Base-by-base conservation (phyloP, 108 stramenopile genomes). In the Fragilaria crotonensis region DNA sequence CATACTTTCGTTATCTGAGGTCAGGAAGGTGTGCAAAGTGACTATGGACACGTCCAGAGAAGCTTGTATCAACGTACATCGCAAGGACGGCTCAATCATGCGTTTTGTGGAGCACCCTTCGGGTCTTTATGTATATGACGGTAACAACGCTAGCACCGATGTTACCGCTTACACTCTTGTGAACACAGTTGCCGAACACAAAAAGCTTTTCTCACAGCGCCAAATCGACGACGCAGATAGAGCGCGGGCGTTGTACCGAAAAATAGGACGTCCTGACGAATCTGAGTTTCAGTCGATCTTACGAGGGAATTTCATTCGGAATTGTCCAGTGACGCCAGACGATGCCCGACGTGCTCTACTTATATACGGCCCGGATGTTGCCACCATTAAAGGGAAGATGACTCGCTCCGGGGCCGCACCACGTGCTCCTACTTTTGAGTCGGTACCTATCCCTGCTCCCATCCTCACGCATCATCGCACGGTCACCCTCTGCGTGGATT, bases 331-430 rank as follows among this genome's bases (percentile, higher is more conserved):
- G n/a, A n/a, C n/a, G n/a, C n/a, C n/a, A n/a, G n/a, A n/a, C n/a
- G n/a, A n/a, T n/a, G n/a, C n/a, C n/a, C n/a, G n/a, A n/a, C n/a
- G n/a, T n/a, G n/a, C n/a, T n/a, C n/a, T n/a, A n/a, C n/a, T n/a
- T n/a, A n/a, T n/a, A n/a, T n/a, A n/a, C n/a, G n/a, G n/a, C n/a
- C n/a, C n/a, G n/a, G 74, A 73, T 5, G 53, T 80, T 31, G 62
- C 62, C 20, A 5, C 30, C 56, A 1, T 26, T 79, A 25, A 74
- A 79, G 68, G 73, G 78, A 1, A 78, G 65, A 51, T n/a, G n/a
- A n/a, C n/a, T n/a, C n/a, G n/a, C n/a, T n/a, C n/a, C n/a, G n/a
- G n/a, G n/a, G n/a, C n/a, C n/a, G n/a, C n/a, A n/a, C n/a, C n/a
- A n/a, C n/a, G n/a, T n/a, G n/a, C n/a, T n/a, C n/a, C n/a, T n/a